Base-by-base conservation (phyloP, 805 yeast species). In the Candida verbasci region DNA sequence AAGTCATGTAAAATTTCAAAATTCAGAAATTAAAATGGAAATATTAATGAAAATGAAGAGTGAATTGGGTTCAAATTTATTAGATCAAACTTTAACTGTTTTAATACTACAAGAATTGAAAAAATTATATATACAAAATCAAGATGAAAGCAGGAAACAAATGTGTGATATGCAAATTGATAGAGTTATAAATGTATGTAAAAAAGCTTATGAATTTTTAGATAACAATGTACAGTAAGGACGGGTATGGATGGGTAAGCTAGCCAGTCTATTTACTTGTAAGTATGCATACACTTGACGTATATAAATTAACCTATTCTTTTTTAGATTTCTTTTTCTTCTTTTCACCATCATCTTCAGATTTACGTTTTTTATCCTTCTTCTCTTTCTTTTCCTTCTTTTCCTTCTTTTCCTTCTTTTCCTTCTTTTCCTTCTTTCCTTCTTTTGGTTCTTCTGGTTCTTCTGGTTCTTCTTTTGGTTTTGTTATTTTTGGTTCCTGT, bases 331-430 rank as follows among this genome's bases (percentile, higher is more conserved):
- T 70, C 66, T 76, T 74, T 63, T 69, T 70, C 59, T 74, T 70
- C 42, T 60, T 53, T 54, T 73, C 68, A 38, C 71, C 74, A 49
- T 74, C 59, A 34, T 58, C 62, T 29, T 55, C 58, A 31, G 50
- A 50, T 38, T 52, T 49, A 55, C 74, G 73, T 45, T 70, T 74
- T 65, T 78, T 76, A 59, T 77, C 75, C 54, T 77, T 76, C 72
- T 80, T 76, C 55, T 80, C 74, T 54, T 75, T 74, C 60, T 76
- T 70, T 48, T 73, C 71, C 53, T 73, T 70, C 60, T 74, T 66
- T 34, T 72, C 69, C 51, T 70, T 62, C 58, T 70, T 62, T 42
- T 54, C 70, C 63, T 73, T 72, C 70, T 74, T 70, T 34, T 74
- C 54, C 42, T 60, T 49, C 47, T 55, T 50, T 38, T 62, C 52